phyloP scores from a whole-genome alignment of 805 yeast species.

The Candida dajiaensis region DNA sequence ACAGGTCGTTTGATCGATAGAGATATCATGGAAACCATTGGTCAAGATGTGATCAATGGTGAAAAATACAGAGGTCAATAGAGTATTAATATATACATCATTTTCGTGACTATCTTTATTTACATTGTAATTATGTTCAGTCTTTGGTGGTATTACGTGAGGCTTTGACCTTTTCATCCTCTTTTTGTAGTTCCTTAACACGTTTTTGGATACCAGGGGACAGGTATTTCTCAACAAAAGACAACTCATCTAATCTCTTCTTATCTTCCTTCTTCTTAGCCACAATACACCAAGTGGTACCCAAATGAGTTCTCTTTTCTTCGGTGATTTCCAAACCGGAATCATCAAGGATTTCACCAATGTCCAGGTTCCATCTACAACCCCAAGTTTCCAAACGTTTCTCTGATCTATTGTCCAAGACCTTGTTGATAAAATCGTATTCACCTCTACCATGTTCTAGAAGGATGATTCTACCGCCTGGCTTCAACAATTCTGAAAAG shows the following conservation, averaged over 20 bases:
- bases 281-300: constrained; percentile 85
- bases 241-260: constrained; percentile 39
- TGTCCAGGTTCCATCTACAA: constrained; percentile 94
- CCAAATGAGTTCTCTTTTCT: constrained; percentile 79
- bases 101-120: not conserved
- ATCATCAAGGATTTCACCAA: constrained; percentile 77
- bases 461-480: constrained; percentile 83
- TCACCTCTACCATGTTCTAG: constrained; percentile 91
- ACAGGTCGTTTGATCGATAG: constrained; percentile 68
- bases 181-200: constrained; percentile 16
- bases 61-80: constrained; percentile 69
- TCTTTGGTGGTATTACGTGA: not conserved
- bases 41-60: constrained; percentile 61
- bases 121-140: not conserved
- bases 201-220: constrained; percentile 29
- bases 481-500: constrained; percentile 67
- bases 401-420: constrained; percentile 78
- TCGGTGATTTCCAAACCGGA: constrained; percentile 80
- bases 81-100: not conserved
- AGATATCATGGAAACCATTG: constrained; percentile 67
- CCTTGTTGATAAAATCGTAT: constrained; percentile 69
- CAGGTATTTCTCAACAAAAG: constrained; percentile 45
- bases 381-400: constrained; percentile 90
- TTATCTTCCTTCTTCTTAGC: constrained; percentile 72
- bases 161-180: constrained; percentile 2